phyloP scores from a whole-genome alignment of 2,329 filamentous ascomycete genomes.

The Penicillium sp. region DNA sequence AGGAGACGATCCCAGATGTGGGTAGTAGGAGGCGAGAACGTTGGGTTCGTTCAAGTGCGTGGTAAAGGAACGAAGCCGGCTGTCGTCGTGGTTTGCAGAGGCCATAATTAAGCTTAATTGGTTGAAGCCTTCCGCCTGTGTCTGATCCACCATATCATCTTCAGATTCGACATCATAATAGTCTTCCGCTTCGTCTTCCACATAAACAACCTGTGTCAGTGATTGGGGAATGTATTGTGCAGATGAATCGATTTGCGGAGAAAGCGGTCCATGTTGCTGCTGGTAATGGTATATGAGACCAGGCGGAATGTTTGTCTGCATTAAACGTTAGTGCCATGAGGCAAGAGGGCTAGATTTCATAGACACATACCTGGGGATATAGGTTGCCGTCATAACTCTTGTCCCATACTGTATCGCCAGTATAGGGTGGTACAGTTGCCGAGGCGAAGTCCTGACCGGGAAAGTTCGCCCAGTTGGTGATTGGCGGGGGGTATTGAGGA shows the following conservation, averaged over 20 bases:
- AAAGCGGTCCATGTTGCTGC: constrained; percentile 2
- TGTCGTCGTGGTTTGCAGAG: constrained; percentile 46
- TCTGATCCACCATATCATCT: constrained; percentile 52
- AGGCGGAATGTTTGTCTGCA: not conserved
- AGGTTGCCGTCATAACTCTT: constrained; percentile 1
- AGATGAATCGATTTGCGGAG: constrained; percentile 1
- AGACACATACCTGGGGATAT: constrained; percentile 6
- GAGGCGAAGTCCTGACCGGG: not conserved
- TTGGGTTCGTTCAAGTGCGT: constrained; percentile 49
- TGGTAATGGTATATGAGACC: constrained; percentile 13
- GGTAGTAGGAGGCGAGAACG: constrained; percentile 63
- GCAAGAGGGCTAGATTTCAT: not conserved
- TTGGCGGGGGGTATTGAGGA: constrained; percentile 5
- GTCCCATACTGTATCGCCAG: not conserved
- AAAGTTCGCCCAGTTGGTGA: not conserved
- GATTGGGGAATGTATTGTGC: constrained; percentile 12
- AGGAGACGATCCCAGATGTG: constrained; percentile 65
- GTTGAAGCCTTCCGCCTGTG: constrained; percentile 34
- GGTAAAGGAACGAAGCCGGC: constrained; percentile 49
- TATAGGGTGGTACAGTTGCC: not conserved
- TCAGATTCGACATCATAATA: constrained; percentile 62
- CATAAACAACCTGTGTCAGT: constrained; percentile 33
- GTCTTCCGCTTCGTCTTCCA: constrained; percentile 59
- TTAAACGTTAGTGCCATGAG: not conserved
- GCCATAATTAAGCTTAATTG: constrained; percentile 45